Base-by-base conservation (phyloP, 345 rosid genomes). In the Syzygium aqueum region DNA sequence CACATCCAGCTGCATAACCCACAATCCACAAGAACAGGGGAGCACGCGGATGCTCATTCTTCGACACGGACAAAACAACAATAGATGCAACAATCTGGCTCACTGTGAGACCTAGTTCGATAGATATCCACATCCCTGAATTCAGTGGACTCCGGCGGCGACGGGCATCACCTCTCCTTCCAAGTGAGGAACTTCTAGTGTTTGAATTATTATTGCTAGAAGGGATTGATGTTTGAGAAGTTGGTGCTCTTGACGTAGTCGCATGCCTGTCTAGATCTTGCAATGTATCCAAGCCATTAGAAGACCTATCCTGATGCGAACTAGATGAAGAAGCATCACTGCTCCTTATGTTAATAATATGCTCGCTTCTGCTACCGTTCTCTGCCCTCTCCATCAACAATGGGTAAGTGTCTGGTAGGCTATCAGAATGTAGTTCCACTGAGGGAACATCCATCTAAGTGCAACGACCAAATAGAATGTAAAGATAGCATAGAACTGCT, bases 91-190 rank as follows among this genome's bases (percentile, higher is more conserved):
- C 87, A 88, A 97, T 95, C 92, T 97, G 99, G 88, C 98, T 93
- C 88, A 96, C 77, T 53, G 99, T 97, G 85, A 97, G 94, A 57
- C 89, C 87, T 85, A 97, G 92, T 89, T 97, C 99, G 63, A 95
- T 89, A 77, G 99, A 96, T 86, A 97, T 96, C 99, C 99, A 97
- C 84, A 94, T 84, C 53, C 96, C 98, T n/a, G 99, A 96, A 90
- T 96, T 97, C 88, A 96, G 85, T 16, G 99, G 99, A 92, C 98
- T 97, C 89, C 99, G 92, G 53, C 94, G 96, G 11, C 97, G 95
- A 73, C 95, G 98, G 46, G 90, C 50, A 43, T 91, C 95, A 49
- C 93, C 95, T 90, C 96, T 94, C 90, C 98, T 93, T 13, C 77
- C 54, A 2, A 78, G 59, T 2, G 95, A 90, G 30, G 92, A 82